Evolutionary conservation across 495 filamentous ascomycete species (phyloP).

Genomic region (Chaetomidium leptoderma): DNA sequence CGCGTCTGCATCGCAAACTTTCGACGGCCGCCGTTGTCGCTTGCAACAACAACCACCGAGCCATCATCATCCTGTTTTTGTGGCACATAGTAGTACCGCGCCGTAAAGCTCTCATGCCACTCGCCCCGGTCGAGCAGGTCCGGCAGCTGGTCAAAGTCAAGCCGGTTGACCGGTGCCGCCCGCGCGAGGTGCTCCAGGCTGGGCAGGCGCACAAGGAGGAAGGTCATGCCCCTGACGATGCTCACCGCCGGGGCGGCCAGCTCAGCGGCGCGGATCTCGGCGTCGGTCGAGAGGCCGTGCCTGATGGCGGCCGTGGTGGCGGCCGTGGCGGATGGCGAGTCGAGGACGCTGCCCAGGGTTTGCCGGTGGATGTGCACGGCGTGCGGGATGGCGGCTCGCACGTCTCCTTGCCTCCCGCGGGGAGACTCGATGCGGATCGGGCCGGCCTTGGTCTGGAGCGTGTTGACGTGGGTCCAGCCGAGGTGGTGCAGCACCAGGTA

Average conservation of each 20-base stretch:
- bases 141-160: slow-evolving; percentile 27
- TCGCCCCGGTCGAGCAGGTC: slow-evolving; percentile 50
- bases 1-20: slow-evolving; percentile 31
- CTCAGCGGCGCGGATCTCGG: slow-evolving; percentile 32
- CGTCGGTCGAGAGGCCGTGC: slow-evolving; percentile 24
- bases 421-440: slow-evolving; percentile 31
- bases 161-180: slow-evolving; percentile 26
- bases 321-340: neutral
- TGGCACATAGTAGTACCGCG: slow-evolving; percentile 54
- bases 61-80: slow-evolving; percentile 20
- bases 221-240: slow-evolving; percentile 68
- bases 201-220: slow-evolving; percentile 52
- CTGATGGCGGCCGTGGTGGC: slow-evolving; percentile 2
- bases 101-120: slow-evolving; percentile 52
- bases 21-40: too few relatives aligned
- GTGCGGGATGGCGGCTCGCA: slow-evolving; percentile 59
- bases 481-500: slow-evolving; percentile 46
- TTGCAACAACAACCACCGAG: neutral
- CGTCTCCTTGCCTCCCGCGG: slow-evolving; percentile 16
- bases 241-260: slow-evolving; percentile 51
- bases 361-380: slow-evolving; percentile 57
- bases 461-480: slow-evolving; percentile 32
- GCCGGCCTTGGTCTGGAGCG: slow-evolving; percentile 61
- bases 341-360: slow-evolving; percentile 27
- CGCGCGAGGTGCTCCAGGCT: slow-evolving; percentile 41